Conservation (phyloP, 2,329 filamentous ascomycete species). For the Malbranchea zuffiana region DNA sequence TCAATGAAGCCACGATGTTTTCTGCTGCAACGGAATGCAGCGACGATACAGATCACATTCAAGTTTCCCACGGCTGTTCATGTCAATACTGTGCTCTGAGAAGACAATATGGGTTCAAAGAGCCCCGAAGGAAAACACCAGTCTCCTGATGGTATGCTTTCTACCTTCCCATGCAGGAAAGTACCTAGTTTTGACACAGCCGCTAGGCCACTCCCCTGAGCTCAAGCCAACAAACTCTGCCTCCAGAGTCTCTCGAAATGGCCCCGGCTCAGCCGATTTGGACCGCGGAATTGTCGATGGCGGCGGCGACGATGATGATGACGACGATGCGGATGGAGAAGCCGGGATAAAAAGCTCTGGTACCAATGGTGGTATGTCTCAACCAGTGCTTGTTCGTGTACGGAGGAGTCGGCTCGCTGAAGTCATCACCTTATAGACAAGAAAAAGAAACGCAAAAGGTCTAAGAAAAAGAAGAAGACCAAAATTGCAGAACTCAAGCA, state of each 20-base stretch:
- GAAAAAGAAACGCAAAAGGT: constrained; percentile 40
- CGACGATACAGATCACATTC: too few relatives aligned
- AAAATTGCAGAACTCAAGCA: constrained; percentile 23
- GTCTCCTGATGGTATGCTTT: constrained; percentile 11
- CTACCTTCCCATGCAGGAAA: background rate
- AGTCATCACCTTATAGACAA: constrained; percentile 20
- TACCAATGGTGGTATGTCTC: constrained; percentile 11
- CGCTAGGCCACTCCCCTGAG: background rate
- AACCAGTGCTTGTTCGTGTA: background rate
- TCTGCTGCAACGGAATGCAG: too few relatives aligned
- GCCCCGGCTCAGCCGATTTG: constrained; percentile 4
- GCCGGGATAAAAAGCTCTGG: constrained; percentile 14
- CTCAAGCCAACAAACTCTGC: constrained; percentile 8
- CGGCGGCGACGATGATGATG: constrained; percentile 23
- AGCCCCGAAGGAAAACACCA: constrained; percentile 8
- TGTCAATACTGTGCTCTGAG: too few relatives aligned
- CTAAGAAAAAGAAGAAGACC: constrained; percentile 33
- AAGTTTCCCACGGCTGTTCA: too few relatives aligned
- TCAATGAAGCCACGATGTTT: too few relatives aligned
- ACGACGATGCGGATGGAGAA: constrained; percentile 16
- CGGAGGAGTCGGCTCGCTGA: background rate
- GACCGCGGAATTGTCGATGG: constrained; percentile 15
- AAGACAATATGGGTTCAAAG: constrained; percentile 13
- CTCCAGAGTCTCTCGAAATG: constrained; percentile 5
- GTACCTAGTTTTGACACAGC: background rate